phyloP scores from a whole-genome alignment of 257 asterid species.

The Jasminum sambac region DNA sequence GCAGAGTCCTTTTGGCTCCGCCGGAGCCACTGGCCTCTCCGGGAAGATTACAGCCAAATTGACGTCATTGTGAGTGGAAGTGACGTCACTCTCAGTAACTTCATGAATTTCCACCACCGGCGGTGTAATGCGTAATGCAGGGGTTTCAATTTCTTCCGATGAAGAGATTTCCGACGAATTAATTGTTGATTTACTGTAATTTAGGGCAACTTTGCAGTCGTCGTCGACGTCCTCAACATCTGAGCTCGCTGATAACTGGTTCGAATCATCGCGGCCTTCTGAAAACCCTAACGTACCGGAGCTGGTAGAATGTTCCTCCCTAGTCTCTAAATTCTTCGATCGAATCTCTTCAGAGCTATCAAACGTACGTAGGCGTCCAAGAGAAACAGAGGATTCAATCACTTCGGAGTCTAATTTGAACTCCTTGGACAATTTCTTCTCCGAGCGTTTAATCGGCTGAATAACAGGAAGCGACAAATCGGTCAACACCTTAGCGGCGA shows the following conservation, averaged over 20 bases:
- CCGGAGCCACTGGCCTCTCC: conserved; percentile 40
- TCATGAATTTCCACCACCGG: conserved; percentile 52
- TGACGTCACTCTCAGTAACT: conserved; percentile 27
- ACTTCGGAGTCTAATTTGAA: conserved; percentile 27
- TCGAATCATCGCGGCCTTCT: conserved; percentile 39
- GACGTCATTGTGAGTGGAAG: conserved; percentile 36
- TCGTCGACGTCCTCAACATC: conserved; percentile 53
- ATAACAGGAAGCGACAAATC: conserved; percentile 62
- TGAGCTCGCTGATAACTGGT: conserved; percentile 53
- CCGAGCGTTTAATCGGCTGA: conserved; percentile 59
- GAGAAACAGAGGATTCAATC: conserved; percentile 19
- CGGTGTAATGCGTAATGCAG: conserved; percentile 31
- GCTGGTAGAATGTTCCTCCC: conserved; percentile 52
- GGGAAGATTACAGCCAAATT: conserved; percentile 31
- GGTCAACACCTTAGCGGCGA: conserved; percentile 36
- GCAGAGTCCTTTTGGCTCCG: conserved; percentile 64
- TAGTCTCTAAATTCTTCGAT: conserved; percentile 20
- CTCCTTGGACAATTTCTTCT: conserved; percentile 27
- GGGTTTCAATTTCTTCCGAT: conserved; percentile 30
- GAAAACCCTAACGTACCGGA: conserved; percentile 74
- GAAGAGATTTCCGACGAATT: conserved; percentile 32
- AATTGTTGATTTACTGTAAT: conserved; percentile 20
- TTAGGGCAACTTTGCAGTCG: conserved; percentile 29
- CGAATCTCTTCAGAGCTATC: conserved; percentile 24
- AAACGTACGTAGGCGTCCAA: conserved; percentile 10